Evolutionary conservation across 305 asterid genomes (phyloP), one percentile per base, ranked within the genome.

Genomic region (Solanum hybrid): DNA sequence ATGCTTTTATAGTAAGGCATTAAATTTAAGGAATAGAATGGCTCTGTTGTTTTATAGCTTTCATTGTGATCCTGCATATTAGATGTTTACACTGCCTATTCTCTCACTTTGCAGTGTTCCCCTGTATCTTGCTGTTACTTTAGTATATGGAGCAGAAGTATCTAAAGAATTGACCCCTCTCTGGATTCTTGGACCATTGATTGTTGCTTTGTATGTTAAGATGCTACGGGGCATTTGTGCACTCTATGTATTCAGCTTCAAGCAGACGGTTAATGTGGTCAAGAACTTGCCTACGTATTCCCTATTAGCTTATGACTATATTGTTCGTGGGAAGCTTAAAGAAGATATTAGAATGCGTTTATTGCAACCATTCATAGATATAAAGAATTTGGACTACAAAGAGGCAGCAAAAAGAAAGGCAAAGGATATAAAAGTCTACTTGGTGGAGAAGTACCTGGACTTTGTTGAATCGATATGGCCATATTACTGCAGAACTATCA

Each of bases 401-500:
- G 93, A 89, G 87, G 89, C 85, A 19, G 77, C 88, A 7, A 86
- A 73, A 89, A 92, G 89, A 82, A 93, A 72, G 91, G 13, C 93
- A 93, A 93, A 93, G 92, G 94, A 92, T 78, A 51, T 95, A 51
- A 91, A 87, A 82, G 92, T 32, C 37, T 90, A 94, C 95, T 88
- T 92, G 92, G 86, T 89, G 90, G 99, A 97, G 90, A 93, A 66
- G 42, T 95, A 95, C 92, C 90, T 95, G 91, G 99, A 96, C 91
- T 94, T 64, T 89, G 91, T 95, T 17, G 99, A 97, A 90, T 93
- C 94, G 1, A 92, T 97, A 84, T 96, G 99, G 99, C 99, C 99
- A 19, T 92, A 78, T 90, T 97, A 96, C 92, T 94, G 97, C 95
- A 91, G 98, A 92, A 92, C 94, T 3, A 93, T 97, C 93, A 95